A percentile compares a stretch with the other conserved stretches of the same genome.
These are phyloP conservation scores for Aspergillus puulaauensis DNA, from an alignment of 2,329 filamentous ascomycete genomes.

Conservation along the genomic window DNA sequence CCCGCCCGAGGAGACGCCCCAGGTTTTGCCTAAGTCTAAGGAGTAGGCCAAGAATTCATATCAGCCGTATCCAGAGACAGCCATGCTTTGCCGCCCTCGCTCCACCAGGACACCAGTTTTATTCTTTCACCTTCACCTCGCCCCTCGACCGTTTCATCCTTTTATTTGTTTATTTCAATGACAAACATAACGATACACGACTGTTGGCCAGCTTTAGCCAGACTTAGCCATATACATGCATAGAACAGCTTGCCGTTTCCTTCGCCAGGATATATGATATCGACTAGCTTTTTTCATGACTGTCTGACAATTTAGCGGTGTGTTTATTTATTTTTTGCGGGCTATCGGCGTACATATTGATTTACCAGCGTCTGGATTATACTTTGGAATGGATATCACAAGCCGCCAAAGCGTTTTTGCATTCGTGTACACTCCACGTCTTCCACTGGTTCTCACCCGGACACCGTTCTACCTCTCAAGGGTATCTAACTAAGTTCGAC, in stretches of 20 bases:
- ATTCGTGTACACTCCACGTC: conserved; percentile 18
- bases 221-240: conserved; percentile 26
- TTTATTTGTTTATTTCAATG: conserved; percentile 11
- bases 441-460: neutral
- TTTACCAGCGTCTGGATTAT: conserved; percentile 12
- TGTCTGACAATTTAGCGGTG: conserved; percentile 24
- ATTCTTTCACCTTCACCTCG: conserved; percentile 11
- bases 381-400: conserved; percentile 17
- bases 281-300: conserved; percentile 18
- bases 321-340: conserved; percentile 17
- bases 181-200: conserved; percentile 17
- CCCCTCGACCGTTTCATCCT: conserved; percentile 15
- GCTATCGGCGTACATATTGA: conserved; percentile 20
- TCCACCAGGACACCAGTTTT: conserved; percentile 9
- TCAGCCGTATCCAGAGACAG: conserved; percentile 15
- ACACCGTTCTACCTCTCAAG: neutral
- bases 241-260: conserved; percentile 25
- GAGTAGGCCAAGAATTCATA: conserved; percentile 11
- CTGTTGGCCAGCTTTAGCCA: conserved; percentile 23
- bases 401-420: conserved; percentile 14
- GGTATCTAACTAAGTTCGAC: neutral
- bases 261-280: conserved; percentile 24
- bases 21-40: conserved; percentile 17
- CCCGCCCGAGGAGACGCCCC: conserved; percentile 34
- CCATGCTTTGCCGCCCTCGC: conserved; percentile 11